Evolutionary conservation across 164 flowering plant species (phyloP).

Genomic region (Aristolochia contorta): DNA sequence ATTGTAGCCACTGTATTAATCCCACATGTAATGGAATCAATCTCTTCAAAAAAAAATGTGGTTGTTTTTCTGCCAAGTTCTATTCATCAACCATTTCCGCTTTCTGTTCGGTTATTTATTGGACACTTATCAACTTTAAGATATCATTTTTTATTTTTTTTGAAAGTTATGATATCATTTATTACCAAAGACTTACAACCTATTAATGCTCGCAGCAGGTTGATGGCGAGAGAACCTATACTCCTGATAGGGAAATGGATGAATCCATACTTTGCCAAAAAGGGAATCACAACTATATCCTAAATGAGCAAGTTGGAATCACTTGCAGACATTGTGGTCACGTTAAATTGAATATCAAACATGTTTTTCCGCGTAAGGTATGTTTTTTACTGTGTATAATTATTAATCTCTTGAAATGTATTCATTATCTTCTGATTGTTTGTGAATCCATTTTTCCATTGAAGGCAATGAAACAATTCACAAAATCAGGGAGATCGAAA

Average conservation of each 20-base stretch:
- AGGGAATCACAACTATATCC: slow-evolving; percentile 39
- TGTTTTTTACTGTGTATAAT: neutral
- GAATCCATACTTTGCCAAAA: slow-evolving; percentile 19
- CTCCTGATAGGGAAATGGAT: slow-evolving; percentile 10
- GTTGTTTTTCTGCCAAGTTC: no score
- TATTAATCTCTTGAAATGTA: neutral
- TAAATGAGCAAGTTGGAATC: slow-evolving; percentile 55
- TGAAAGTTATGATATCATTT: no score
- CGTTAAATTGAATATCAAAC: slow-evolving; percentile 37
- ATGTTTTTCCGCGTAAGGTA: slow-evolving; percentile 11
- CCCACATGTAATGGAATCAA: no score
- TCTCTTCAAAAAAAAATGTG: no score
- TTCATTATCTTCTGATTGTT: neutral
- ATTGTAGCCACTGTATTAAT: no score
- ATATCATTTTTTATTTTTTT: no score
- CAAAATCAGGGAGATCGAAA: slow-evolving; percentile 12
- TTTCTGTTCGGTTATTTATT: no score
- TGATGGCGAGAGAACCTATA: slow-evolving; percentile 11
- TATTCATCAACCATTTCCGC: no score
- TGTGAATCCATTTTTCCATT: slow-evolving; percentile 8
- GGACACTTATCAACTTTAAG: no score
- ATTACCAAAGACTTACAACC: no score
- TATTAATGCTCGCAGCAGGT: slow-evolving; percentile 20
- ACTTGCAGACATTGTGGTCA: slow-evolving; percentile 39
- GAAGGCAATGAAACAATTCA: slow-evolving; percentile 18